A percentile compares a stretch with the other conserved stretches of the same genome.
These are phyloP conservation scores for Aspergillus wentii DNA, from an alignment of 495 filamentous ascomycete species.

Conservation along the genomic window DNA sequence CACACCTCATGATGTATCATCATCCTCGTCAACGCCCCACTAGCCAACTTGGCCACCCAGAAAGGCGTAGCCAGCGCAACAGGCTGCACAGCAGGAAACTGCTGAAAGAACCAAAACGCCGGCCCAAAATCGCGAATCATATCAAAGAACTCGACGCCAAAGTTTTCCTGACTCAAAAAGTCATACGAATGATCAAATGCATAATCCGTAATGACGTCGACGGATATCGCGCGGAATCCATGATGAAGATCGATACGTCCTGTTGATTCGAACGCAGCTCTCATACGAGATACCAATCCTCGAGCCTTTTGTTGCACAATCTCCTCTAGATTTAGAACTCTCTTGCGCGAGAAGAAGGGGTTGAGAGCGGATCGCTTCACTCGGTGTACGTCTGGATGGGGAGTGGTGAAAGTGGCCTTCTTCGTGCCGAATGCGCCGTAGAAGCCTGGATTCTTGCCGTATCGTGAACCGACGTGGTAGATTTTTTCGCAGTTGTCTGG, in stretches of 20 bases:
- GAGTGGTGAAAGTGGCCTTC: conserved; percentile 16
- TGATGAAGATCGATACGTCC: conserved; percentile 14
- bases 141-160: conserved; percentile 15
- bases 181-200: conserved; percentile 24
- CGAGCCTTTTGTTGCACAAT: conserved; percentile 18
- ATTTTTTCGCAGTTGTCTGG: conserved; percentile 33
- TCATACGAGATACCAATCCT: conserved; percentile 10
- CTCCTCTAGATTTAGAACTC: conserved; percentile 24
- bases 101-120: conserved; percentile 17
- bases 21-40: conserved; percentile 7
- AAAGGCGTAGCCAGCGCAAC: conserved; percentile 12
- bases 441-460: conserved; percentile 21
- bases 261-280: conserved; percentile 6
- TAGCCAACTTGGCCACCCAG: conserved; percentile 14
- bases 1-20: conserved; percentile 20
- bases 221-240: conserved; percentile 31
- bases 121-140: conserved; percentile 13
- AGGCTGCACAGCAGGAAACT: conserved; percentile 12
- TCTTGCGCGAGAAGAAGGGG: conserved; percentile 38
- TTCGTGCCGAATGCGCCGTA: conserved; percentile 13
- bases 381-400: conserved; percentile 24
- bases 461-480: conserved; percentile 23
- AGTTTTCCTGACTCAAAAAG: conserved; percentile 12
- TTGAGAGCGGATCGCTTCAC: conserved; percentile 25
- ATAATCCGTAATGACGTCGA: conserved; percentile 42